Evolutionary conservation across 1,139 yeast species (phyloP), one percentile per base, ranked within the genome.

Genomic region (Hanseniaspora sp.): DNA sequence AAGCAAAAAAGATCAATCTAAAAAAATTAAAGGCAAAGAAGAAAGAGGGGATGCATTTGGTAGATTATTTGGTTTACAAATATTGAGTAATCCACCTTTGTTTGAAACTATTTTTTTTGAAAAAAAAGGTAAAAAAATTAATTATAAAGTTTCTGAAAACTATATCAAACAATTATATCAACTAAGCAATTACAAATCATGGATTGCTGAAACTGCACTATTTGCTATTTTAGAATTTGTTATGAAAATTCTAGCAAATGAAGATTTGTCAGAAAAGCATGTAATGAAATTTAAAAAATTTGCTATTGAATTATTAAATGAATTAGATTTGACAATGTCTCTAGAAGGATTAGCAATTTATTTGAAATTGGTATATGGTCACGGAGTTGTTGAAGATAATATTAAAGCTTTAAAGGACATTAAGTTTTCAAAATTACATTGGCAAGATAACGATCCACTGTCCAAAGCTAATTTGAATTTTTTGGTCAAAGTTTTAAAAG

Each of bases 161-260:
- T 77, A 79, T 58, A 69, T 77, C 31, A 69, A 72, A 7, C 66
- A 71, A 38, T 64, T 85, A 42, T 67, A 86, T n/a, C 78, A 76
- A 29, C 71, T 90, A 56, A 77, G 95, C 0, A 66, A 72, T 31
- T 62, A 71, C 35, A 90, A 90, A 66, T 77, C 87, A 2, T 90
- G 97, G 97, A 76, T 90, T 47, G 73, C 95, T 57, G 96, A 90
- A 68, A 79, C 95, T 5, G 76, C 88, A 45, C 73, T 86, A 59
- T 85, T 75, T 63, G 82, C 95, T 1, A 71, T 90, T 52, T 79
- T 78, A 60, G 81, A 78, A 55, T 74, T 83, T 11, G 58, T 79
- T 7, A 61, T 64, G 30, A 63, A 67, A 41, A 59, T 73, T 30
- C 56, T 17, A 31, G 56, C 1, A 3, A 48, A 29, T 57, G 59